Evolutionary conservation across 2,329 filamentous ascomycete genomes (phyloP).

Genomic region (Venturia carpophila): DNA sequence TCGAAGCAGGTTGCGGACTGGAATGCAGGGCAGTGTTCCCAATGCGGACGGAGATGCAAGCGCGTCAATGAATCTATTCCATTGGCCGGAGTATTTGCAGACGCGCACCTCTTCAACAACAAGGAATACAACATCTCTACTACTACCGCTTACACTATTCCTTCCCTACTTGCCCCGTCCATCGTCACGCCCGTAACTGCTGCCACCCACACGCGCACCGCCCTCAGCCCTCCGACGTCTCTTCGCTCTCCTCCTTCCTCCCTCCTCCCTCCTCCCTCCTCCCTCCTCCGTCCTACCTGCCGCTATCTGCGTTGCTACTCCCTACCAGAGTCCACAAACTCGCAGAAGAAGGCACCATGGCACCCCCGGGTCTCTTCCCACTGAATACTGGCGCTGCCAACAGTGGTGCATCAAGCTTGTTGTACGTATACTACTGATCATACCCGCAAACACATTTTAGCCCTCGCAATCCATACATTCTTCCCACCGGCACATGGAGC

Average conservation of each 20-base stretch:
- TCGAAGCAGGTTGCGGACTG: too few relatives aligned
- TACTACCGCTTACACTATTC: too few relatives aligned
- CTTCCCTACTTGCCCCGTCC: too few relatives aligned
- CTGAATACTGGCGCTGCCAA: slow-evolving; percentile 42
- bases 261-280: too few relatives aligned
- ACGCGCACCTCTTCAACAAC: too few relatives aligned
- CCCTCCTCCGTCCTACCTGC: background rate
- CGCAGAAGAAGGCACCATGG: slow-evolving; percentile 38
- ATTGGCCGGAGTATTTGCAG: too few relatives aligned
- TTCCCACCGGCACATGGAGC: background rate
- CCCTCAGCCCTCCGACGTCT: too few relatives aligned
- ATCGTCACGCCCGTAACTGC: too few relatives aligned
- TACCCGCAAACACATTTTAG: background rate
- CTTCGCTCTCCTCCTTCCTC: too few relatives aligned
- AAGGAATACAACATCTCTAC: too few relatives aligned
- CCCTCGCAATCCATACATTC: background rate
- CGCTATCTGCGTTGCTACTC: background rate
- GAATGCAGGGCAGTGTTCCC: background rate
- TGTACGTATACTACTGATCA: slow-evolving; percentile 32
- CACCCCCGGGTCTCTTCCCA: slow-evolving; percentile 37
- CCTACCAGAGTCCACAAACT: slow-evolving; percentile 20
- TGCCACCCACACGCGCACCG: too few relatives aligned
- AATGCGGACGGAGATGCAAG: background rate
- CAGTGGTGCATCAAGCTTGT: slow-evolving; percentile 30
- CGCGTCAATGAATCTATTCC: background rate